Conservation (phyloP, 345 rosid genomes). For the Noccaea caerulescens region DNA sequence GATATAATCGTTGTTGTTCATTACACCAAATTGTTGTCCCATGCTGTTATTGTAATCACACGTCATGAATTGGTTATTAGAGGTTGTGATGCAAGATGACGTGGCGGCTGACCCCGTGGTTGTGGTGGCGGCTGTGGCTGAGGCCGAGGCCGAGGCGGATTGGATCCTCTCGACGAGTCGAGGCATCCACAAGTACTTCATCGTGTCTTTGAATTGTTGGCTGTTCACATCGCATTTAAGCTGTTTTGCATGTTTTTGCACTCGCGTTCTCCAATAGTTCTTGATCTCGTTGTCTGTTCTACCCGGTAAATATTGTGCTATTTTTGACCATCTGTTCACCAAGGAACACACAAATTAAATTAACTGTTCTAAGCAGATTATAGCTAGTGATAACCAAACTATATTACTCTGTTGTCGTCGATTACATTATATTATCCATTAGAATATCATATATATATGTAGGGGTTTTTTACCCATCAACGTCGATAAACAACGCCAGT, state of each 20-base stretch:
- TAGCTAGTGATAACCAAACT: neutral
- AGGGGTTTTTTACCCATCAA: neutral
- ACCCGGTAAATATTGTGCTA: constrained; percentile 89
- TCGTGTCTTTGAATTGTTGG: constrained; percentile 80
- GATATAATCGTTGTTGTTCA: constrained; percentile 43
- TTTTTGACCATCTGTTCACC: constrained; percentile 79
- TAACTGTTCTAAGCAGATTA: neutral
- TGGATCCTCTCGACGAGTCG: constrained; percentile 86
- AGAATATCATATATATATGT: neutral
- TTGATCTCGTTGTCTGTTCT: constrained; percentile 96
- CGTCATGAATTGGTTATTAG: constrained; percentile 38
- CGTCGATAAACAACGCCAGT: neutral
- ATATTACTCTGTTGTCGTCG: neutral
- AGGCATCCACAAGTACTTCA: constrained; percentile 88
- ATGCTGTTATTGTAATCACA: constrained; percentile 41
- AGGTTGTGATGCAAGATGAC: constrained; percentile 44
- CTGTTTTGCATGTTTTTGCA: constrained; percentile 89
- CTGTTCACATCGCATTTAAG: constrained; percentile 89
- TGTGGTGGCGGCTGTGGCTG: constrained; percentile 29
- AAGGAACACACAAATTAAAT: constrained; percentile 7
- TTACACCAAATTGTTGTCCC: constrained; percentile 42
- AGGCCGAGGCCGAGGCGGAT: constrained; percentile 50
- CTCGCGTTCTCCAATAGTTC: constrained; percentile 98
- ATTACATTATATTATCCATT: neutral
- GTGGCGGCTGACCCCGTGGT: constrained; percentile 41